These are phyloP conservation scores for Trichosporon sp. DNA, from an alignment of 1,284 basidiomycete genomes.

Conservation along the genomic window DNA sequence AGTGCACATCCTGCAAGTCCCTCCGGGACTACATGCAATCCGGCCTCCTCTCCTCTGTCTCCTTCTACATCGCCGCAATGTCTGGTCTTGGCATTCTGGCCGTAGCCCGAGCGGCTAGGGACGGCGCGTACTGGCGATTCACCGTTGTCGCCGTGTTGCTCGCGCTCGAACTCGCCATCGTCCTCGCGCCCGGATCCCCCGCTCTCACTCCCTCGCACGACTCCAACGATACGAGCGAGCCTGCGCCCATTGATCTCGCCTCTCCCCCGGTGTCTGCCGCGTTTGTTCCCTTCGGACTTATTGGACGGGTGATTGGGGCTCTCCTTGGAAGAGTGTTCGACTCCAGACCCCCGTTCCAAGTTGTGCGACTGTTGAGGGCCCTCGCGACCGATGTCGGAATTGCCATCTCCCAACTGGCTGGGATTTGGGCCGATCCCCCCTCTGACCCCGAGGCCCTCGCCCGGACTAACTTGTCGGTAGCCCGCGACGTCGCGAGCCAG, in stretches of 20 bases:
- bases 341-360: conserved; percentile 39
- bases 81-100: conserved; percentile 22
- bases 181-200: conserved; percentile 38
- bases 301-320: conserved; percentile 18
- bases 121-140: conserved; percentile 72
- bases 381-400: conserved; percentile 42
- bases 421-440: conserved; percentile 38
- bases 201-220: conserved; percentile 1
- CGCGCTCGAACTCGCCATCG: conserved; percentile 56
- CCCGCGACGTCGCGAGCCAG: background rate
- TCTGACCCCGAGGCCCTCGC: background rate
- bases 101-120: conserved; percentile 63
- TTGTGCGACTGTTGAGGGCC: conserved; percentile 41
- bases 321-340: conserved; percentile 15
- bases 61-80: conserved; percentile 24
- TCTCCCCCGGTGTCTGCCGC: background rate
- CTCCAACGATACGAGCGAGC: background rate
- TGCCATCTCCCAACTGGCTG: conserved; percentile 46
- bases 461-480: background rate
- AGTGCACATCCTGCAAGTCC: conserved; percentile 20
- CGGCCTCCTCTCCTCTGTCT: conserved; percentile 12
- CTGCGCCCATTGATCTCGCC: background rate
- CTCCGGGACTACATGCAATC: conserved; percentile 24
- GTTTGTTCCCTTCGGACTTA: conserved; percentile 23
- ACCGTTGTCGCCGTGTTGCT: conserved; percentile 67